Evolutionary conservation across 352 stramenopile species (phyloP), one percentile per base, ranked within the genome.

Genomic region (Globisporangium nodosum): DNA sequence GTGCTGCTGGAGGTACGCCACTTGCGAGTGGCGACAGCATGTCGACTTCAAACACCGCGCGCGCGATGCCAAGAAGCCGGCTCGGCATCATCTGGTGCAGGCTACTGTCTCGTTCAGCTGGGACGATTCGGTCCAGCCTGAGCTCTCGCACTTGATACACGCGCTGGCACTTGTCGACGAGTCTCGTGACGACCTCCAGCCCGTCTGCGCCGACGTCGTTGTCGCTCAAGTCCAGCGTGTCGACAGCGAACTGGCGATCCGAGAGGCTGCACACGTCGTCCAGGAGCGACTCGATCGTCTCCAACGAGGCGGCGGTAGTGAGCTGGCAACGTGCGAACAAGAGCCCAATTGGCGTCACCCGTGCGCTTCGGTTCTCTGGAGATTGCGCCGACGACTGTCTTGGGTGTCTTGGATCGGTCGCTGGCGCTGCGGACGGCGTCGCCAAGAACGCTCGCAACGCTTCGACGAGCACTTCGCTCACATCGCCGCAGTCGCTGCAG

Each of bases 131-230:
- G 35, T 56, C 16, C 33, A 56, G 15, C 35, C 20, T 31, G 12
- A 56, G 35, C 35, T 46, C 51, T 20, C 33, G 12, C 11, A 56
- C 18, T 3, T 47, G n/a, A 35, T 56, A 56, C 33, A 48, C 20
- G 7, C 2, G 1, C 13, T 52, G 16, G 16, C 42, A 52, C 45
- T 37, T 39, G 21, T 46, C 3, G 11, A 61, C 45, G n/a, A 68
- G 57, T 13, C 56, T 45, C 9, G 56, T 39, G 18, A 64, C 12
- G 9, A 65, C 40, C 16, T 40, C 52, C 1, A 68, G 30, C 1
- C 54, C 56, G 13, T 16, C 49, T 11, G 16, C 16, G n/a, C 42
- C 37, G 35, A 65, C 24, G 5, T 3, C 7, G 18, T 61, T 54
- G 3, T 57, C 24, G 27, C 45, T 61, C 5, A 68, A 11, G 2